Evolutionary conservation across 2,329 filamentous ascomycete genomes (phyloP).

Genomic region (Phyllosticta ampelicida): DNA sequence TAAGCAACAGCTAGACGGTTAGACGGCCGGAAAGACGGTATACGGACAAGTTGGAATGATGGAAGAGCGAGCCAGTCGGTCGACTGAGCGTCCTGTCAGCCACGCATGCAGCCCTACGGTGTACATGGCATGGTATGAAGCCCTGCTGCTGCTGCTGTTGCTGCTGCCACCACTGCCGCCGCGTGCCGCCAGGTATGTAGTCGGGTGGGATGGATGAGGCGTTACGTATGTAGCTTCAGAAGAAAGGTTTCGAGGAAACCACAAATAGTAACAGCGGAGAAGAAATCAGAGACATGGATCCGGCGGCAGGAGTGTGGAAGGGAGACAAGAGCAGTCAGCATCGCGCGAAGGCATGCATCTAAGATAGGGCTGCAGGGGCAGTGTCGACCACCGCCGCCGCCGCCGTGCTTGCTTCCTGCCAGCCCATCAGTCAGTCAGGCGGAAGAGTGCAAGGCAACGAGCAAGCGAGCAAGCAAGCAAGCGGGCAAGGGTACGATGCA

Average conservation of each 20-base stretch:
- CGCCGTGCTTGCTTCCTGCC: background rate
- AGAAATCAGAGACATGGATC: background rate
- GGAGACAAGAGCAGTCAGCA: background rate
- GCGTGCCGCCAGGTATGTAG: background rate
- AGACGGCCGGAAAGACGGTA: too few species aligned
- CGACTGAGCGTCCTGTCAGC: background rate
- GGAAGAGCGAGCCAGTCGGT: background rate
- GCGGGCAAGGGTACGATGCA: background rate
- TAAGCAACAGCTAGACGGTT: too few species aligned
- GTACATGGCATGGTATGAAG: constrained; percentile 1
- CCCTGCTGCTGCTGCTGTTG: background rate
- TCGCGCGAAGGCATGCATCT: background rate
- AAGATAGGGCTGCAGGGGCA: background rate
- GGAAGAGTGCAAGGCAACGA: background rate
- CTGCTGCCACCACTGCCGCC: background rate
- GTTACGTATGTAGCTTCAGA: background rate
- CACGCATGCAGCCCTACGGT: constrained; percentile 8
- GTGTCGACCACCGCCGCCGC: background rate
- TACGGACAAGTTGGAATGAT: background rate
- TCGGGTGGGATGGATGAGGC: background rate
- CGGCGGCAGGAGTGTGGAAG: background rate
- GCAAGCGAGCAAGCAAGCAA: background rate
- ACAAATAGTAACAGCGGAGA: background rate
- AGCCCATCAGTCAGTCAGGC: background rate
- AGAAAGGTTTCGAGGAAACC: background rate